Conservation (phyloP, 2,329 filamentous ascomycete genomes). For the Cladorrhinum sp. region DNA sequence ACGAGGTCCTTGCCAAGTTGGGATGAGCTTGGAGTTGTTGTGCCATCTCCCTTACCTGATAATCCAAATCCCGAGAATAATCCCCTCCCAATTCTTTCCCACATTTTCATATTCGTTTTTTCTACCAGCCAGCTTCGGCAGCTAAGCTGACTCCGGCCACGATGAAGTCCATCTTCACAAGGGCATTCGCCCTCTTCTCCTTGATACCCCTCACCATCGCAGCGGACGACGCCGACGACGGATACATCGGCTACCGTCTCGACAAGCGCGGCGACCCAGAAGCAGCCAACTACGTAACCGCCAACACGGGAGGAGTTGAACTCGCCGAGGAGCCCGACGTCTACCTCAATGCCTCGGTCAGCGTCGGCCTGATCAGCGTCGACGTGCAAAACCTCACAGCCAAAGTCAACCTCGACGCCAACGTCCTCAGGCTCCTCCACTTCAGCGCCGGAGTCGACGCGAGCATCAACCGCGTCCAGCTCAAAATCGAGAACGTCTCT, state of each 20-base stretch:
- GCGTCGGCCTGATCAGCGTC: conserved; percentile 57
- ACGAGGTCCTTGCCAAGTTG: not conserved
- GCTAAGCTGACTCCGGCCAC: conserved; percentile 1
- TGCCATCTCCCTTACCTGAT: not conserved
- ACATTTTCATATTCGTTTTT: not conserved
- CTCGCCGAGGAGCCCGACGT: conserved; percentile 53
- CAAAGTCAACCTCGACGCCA: conserved; percentile 58
- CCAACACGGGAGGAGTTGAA: conserved; percentile 43
- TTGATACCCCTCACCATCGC: conserved; percentile 28
- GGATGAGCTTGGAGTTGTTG: not conserved
- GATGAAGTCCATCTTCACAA: conserved; percentile 26
- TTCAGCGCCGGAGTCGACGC: conserved; percentile 61
- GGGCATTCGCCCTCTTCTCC: conserved; percentile 28
- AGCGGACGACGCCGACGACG: conserved; percentile 35
- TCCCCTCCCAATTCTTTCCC: not conserved
- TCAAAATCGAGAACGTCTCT: conserved; percentile 56
- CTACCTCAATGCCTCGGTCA: conserved; percentile 57
- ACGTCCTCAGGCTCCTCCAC: conserved; percentile 55
- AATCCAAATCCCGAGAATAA: not conserved
- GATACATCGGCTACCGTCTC: conserved; percentile 57
- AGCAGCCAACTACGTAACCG: conserved; percentile 52
- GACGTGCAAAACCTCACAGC: conserved; percentile 58
- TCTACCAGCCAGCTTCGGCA: not conserved
- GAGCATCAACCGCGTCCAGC: conserved; percentile 53
- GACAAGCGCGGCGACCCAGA: conserved; percentile 48